phyloP scores from a whole-genome alignment of 83 land plant genomes.

The Isoetes engelmannii region DNA sequence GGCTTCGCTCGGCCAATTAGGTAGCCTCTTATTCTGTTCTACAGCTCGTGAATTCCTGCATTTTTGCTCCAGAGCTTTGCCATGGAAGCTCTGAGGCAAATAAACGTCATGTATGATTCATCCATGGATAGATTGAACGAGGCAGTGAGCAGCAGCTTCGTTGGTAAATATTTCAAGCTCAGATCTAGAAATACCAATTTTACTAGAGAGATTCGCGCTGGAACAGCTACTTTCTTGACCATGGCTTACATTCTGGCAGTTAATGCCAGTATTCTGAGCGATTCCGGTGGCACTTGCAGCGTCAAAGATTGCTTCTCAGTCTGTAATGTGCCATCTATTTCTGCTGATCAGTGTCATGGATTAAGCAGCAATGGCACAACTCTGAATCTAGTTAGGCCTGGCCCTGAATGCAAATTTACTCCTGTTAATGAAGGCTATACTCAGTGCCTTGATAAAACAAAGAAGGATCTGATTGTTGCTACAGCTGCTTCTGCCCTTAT shows the following conservation, averaged over 20 bases:
- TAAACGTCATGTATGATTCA: not conserved
- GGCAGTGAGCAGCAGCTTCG: constrained; percentile 33
- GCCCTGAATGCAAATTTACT: constrained; percentile 46
- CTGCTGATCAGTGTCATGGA: constrained; percentile 13
- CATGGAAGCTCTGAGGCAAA: not conserved
- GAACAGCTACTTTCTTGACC: constrained; percentile 88
- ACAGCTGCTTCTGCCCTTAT: constrained; percentile 6
- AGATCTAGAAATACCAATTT: constrained; percentile 57
- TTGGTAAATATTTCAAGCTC: constrained; percentile 78
- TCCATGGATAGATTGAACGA: constrained; percentile 36
- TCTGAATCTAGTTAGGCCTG: constrained; percentile 31
- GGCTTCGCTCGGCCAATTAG: too few relatives aligned
- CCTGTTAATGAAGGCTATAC: constrained; percentile 45
- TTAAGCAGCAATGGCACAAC: constrained; percentile 6
- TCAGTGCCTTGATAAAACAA: constrained; percentile 3
- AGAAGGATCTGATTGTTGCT: not conserved
- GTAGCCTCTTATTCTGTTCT: too few relatives aligned
- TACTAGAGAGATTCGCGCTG: constrained; percentile 77
- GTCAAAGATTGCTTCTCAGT: constrained; percentile 44
- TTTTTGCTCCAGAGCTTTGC: too few relatives aligned
- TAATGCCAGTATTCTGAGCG: constrained; percentile 78
- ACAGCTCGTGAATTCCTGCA: too few relatives aligned
- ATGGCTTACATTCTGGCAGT: constrained; percentile 96
- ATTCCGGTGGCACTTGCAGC: constrained; percentile 85
- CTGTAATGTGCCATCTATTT: constrained; percentile 19